These are phyloP conservation scores for Drechslerella stenobrocha DNA, from an alignment of 2,329 filamentous ascomycete genomes.

Conservation along the genomic window DNA sequence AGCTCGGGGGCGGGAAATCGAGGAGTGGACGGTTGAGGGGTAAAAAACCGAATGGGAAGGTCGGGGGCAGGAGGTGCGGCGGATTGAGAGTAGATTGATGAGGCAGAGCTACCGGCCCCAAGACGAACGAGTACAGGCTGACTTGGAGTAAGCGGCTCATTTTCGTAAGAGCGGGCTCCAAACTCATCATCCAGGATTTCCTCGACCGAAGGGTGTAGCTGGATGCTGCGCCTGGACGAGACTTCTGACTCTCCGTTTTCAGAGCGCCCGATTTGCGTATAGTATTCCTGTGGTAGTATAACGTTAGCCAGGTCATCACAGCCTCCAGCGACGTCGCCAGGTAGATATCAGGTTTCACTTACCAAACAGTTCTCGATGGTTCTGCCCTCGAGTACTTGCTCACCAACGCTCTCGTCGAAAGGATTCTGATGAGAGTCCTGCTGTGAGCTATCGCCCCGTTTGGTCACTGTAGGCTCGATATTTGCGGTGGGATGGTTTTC, in stretches of 20 bases:
- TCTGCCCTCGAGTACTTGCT: background rate
- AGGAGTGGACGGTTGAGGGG: too few relatives aligned
- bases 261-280: background rate
- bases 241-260: background rate
- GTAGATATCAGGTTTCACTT: background rate
- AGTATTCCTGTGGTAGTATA: background rate
- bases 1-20: too few relatives aligned
- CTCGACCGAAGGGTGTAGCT: background rate
- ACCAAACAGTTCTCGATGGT: background rate
- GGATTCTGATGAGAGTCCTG: background rate
- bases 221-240: too few relatives aligned
- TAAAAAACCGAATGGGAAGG: too few relatives aligned
- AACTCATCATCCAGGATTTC: background rate
- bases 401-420: background rate
- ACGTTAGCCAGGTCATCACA: background rate
- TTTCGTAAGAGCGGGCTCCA: background rate
- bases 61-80: background rate
- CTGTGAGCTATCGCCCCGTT: background rate
- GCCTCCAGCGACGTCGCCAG: too few relatives aligned
- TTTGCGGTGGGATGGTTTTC: too few relatives aligned
- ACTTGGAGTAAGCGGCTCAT: background rate
- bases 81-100: too few relatives aligned
- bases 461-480: background rate
- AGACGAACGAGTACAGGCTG: background rate
- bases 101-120: background rate